These are phyloP conservation scores for Pyrrhoderma noxium DNA, from an alignment of 1,284 basidiomycete species.

Conservation along the genomic window DNA sequence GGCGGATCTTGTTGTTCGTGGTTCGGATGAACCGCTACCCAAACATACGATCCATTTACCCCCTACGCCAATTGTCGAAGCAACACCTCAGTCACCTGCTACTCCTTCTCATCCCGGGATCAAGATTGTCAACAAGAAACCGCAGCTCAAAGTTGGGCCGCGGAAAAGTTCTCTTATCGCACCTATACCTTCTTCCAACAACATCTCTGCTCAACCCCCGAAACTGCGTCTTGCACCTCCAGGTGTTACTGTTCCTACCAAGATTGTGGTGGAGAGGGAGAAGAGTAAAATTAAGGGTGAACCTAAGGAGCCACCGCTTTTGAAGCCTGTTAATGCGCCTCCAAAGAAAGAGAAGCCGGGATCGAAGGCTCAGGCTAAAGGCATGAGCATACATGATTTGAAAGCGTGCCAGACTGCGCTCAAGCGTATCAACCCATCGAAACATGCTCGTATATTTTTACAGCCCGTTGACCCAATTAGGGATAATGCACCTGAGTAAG, in stretches of 20 bases:
- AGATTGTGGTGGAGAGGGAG: slow-evolving; percentile 18
- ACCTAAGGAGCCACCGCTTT: slow-evolving; percentile 16
- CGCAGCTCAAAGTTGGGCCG: slow-evolving; percentile 33
- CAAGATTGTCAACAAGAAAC: slow-evolving; percentile 43
- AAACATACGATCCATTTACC: slow-evolving; percentile 82
- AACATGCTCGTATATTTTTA: slow-evolving; percentile 68
- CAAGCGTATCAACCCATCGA: slow-evolving; percentile 73
- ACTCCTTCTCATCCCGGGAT: slow-evolving; percentile 21
- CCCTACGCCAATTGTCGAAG: slow-evolving; percentile 64
- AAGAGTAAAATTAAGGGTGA: slow-evolving; percentile 28
- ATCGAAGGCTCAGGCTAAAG: slow-evolving; percentile 70
- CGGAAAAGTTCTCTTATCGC: slow-evolving; percentile 10
- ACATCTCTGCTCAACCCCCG: neutral
- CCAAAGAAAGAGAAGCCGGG: slow-evolving; percentile 38
- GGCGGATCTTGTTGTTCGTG: slow-evolving; percentile 83
- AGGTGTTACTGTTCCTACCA: slow-evolving; percentile 14
- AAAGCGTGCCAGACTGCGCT: slow-evolving; percentile 75
- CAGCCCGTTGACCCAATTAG: slow-evolving; percentile 88
- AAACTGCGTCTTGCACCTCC: slow-evolving; percentile 12
- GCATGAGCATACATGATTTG: slow-evolving; percentile 78
- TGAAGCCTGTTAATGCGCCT: slow-evolving; percentile 1
- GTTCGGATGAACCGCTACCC: slow-evolving; percentile 76
- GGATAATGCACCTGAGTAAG: slow-evolving; percentile 77
- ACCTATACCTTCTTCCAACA: neutral
- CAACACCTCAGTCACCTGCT: slow-evolving; percentile 35